Percentiles rank a stretch among this genome's conserved stretches.
Evolutionary conservation across 345 rosid species (phyloP).

Genomic region (Boechera retrofracta): DNA sequence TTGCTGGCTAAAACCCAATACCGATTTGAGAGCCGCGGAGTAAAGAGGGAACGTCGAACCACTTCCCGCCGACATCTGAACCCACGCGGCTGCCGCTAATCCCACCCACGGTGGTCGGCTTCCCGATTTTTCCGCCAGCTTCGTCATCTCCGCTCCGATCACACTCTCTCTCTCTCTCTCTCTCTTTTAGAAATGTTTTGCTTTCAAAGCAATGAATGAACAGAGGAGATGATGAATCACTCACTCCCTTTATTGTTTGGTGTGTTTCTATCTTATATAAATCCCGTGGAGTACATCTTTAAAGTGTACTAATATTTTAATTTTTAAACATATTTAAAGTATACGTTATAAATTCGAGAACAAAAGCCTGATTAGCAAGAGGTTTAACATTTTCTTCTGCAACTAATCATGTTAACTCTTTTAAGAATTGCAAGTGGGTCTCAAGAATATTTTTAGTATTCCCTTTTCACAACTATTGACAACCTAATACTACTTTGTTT

Average conservation of each 20-base stretch:
- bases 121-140: slow-evolving; percentile 64
- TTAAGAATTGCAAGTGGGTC: not conserved
- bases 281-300: no score
- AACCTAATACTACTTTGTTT: not conserved
- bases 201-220: not conserved
- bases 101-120: slow-evolving; percentile 99
- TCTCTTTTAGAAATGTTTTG: not conserved
- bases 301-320: no score
- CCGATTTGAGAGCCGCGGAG: slow-evolving; percentile 75
- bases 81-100: slow-evolving; percentile 92
- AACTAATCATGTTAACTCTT: not conserved
- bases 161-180: not conserved
- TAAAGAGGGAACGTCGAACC: slow-evolving; percentile 79
- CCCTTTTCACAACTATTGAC: not conserved
- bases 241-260: not conserved
- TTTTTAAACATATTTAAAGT: no score
- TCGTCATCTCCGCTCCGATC: slow-evolving; percentile 51
- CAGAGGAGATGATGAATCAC: slow-evolving; percentile 14
- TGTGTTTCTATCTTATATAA: not conserved
- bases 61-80: slow-evolving; percentile 73
- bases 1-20: slow-evolving; percentile 77
- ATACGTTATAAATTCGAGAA: not conserved
- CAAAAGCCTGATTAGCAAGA: slow-evolving; percentile 21
- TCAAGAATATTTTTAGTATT: not conserved
- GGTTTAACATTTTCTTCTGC: not conserved